A percentile compares a stretch with the other conserved stretches of the same genome.
phyloP scores from a whole-genome alignment of 768 basidiomycete species.

The Pisolithus microcarpus region DNA sequence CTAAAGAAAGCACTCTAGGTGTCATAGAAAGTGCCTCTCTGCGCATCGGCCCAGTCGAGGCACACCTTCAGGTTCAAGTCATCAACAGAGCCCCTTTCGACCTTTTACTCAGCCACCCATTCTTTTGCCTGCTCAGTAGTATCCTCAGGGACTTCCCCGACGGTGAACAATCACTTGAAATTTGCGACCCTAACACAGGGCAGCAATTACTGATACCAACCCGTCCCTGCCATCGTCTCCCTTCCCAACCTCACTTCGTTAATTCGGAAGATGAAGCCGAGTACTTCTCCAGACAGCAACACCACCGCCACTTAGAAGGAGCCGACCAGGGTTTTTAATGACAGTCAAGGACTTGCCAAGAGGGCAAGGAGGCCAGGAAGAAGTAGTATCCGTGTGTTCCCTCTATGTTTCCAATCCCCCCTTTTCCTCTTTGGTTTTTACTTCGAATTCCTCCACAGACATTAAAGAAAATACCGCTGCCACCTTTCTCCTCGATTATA shows the following conservation, averaged over 20 bases:
- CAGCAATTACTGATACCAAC: neutral
- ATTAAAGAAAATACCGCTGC: too few species aligned
- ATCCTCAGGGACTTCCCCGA: neutral
- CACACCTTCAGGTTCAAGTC: neutral
- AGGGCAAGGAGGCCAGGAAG: too few species aligned
- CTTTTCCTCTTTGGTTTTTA: neutral
- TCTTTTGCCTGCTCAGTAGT: neutral
- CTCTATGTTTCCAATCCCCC: too few species aligned
- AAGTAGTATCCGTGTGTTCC: too few species aligned
- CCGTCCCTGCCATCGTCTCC: rapidly evolving
- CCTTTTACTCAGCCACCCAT: neutral
- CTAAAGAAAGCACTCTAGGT: neutral
- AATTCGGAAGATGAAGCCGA: neutral
- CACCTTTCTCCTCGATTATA: too few species aligned
- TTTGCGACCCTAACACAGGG: neutral
- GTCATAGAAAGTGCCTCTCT: neutral
- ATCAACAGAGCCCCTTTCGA: neutral
- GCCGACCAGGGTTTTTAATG: neutral
- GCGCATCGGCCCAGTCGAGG: neutral
- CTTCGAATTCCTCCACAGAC: neutral
- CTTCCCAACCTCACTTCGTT: neutral
- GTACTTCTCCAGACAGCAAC: too few species aligned
- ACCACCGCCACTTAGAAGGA: neutral
- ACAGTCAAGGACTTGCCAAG: neutral
- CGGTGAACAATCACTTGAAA: neutral